A percentile compares a stretch with the other conserved stretches of the same genome.
phyloP scores from a whole-genome alignment of 768 basidiomycete genomes.

The Leccinum barrowsii region DNA sequence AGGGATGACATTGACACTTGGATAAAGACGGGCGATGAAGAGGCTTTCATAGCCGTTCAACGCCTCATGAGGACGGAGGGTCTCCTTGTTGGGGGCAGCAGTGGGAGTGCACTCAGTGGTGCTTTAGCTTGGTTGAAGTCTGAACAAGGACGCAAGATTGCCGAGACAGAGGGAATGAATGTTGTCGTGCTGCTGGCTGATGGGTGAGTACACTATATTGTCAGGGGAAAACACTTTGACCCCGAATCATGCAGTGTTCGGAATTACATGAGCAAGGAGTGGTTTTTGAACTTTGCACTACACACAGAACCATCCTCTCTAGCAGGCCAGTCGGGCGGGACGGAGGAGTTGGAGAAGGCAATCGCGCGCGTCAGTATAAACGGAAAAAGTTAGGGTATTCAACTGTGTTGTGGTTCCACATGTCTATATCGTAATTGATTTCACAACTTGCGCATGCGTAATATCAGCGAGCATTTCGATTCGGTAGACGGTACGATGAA shows the following conservation, averaged over 20 bases:
- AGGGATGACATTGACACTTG: slow-evolving; percentile 68
- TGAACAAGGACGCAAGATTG: slow-evolving; percentile 59
- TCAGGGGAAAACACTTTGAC: not conserved
- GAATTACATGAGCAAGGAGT: slow-evolving; percentile 93
- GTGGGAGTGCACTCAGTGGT: slow-evolving; percentile 80
- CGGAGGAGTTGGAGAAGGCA: not conserved
- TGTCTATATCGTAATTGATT: not conserved
- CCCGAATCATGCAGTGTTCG: slow-evolving; percentile 53
- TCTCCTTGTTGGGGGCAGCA: slow-evolving; percentile 89
- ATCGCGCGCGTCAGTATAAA: slow-evolving; percentile 7
- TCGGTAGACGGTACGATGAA: not conserved
- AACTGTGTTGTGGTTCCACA: not conserved
- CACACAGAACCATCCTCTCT: slow-evolving; percentile 52
- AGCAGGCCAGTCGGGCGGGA: not conserved
- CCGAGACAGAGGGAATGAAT: slow-evolving; percentile 70
- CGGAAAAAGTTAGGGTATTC: not conserved
- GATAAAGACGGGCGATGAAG: slow-evolving; percentile 83
- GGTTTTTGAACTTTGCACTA: slow-evolving; percentile 77
- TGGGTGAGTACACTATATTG: slow-evolving; percentile 50
- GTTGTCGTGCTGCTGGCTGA: slow-evolving; percentile 90
- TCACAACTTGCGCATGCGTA: not conserved
- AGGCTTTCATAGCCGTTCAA: slow-evolving; percentile 73
- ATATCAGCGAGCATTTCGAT: not conserved
- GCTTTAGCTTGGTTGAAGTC: slow-evolving; percentile 75
- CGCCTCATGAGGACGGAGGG: slow-evolving; percentile 81